phyloP scores from a whole-genome alignment of 352 stramenopile species.

The Phytophthora pluvialis region DNA sequence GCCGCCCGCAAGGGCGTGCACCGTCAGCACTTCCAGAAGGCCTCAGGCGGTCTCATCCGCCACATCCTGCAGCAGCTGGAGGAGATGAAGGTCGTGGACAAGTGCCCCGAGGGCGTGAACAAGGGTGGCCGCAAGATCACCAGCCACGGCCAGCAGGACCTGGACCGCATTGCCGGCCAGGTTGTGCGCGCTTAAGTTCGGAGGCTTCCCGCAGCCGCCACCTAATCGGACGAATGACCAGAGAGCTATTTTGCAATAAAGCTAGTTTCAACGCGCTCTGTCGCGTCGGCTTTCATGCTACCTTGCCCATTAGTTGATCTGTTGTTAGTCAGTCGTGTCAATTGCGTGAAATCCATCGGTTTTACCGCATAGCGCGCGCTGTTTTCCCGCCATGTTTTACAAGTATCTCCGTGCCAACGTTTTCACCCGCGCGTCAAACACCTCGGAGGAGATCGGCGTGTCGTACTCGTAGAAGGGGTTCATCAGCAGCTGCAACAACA shows the following conservation, averaged over 20 bases:
- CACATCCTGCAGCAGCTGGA: conserved; percentile 98
- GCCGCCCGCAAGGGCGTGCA: conserved; percentile 91
- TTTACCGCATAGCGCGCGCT: not conserved
- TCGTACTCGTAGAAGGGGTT: conserved; percentile 98
- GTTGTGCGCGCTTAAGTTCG: conserved; percentile 86
- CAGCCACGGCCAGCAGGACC: conserved; percentile 98
- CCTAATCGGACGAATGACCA: conserved; percentile 43
- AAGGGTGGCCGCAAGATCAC: conserved; percentile 96
- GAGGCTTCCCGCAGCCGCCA: conserved; percentile 33
- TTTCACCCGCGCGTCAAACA: conserved; percentile 93
- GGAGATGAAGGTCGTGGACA: conserved; percentile 99
- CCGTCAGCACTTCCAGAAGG: conserved; percentile 97
- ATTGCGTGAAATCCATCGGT: too few species aligned
- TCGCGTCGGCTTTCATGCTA: conserved; percentile 23
- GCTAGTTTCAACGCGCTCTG: conserved; percentile 29
- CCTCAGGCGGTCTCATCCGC: conserved; percentile 96
- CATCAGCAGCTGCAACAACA: conserved; percentile 86
- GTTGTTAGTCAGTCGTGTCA: too few species aligned
- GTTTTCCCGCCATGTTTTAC: conserved; percentile 29
- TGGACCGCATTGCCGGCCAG: conserved; percentile 98
- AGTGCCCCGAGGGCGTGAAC: conserved; percentile 90
- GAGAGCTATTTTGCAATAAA: conserved; percentile 71
- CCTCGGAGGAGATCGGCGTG: conserved; percentile 92
- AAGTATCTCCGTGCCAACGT: conserved; percentile 91
- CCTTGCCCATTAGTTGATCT: too few species aligned